Percentiles rank a stretch among this genome's conserved stretches.
These are phyloP conservation scores for Spathaspora arborariae DNA, from an alignment of 805 yeast species.

Conservation along the genomic window DNA sequence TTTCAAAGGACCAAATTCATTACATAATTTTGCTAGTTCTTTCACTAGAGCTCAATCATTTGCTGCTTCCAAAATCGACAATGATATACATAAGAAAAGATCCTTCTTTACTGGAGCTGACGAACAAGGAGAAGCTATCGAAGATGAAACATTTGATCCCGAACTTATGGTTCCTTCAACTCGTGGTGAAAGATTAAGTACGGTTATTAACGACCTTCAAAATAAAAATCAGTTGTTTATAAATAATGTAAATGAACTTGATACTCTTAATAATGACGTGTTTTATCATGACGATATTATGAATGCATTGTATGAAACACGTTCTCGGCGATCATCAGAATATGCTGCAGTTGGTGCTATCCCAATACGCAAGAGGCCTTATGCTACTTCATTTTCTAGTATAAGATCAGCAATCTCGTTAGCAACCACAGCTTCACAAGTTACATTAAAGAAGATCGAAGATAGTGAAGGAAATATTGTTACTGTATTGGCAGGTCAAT, in stretches of 20 bases:
- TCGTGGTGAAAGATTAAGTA: constrained; percentile 61
- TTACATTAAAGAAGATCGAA: constrained; percentile 61
- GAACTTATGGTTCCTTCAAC: constrained; percentile 62
- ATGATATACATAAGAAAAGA: constrained; percentile 54
- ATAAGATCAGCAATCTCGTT: constrained; percentile 32
- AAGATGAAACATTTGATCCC: constrained; percentile 67
- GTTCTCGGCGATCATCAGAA: constrained; percentile 27
- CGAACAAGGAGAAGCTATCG: constrained; percentile 25
- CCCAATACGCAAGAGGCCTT: constrained; percentile 25
- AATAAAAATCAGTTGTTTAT: constrained; percentile 14
- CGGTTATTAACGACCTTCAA: constrained; percentile 43
- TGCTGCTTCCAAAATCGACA: constrained; percentile 45
- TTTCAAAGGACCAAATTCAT: constrained; percentile 61
- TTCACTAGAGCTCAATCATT: constrained; percentile 74
- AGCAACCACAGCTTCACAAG: constrained; percentile 43
- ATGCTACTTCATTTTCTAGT: constrained; percentile 43
- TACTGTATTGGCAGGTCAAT: constrained; percentile 75
- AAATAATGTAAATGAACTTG: constrained; percentile 11
- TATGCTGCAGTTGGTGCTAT: constrained; percentile 12
- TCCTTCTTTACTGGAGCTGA: constrained; percentile 46
- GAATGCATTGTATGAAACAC: constrained; percentile 18
- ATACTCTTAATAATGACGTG: constrained; percentile 23
- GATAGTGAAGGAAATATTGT: constrained; percentile 66
- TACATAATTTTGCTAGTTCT: constrained; percentile 77
- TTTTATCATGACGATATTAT: constrained; percentile 38